Percentiles rank a stretch among this genome's conserved stretches.
Conservation (phyloP, 768 basidiomycete species). For the Coprinopsis sp. region DNA sequence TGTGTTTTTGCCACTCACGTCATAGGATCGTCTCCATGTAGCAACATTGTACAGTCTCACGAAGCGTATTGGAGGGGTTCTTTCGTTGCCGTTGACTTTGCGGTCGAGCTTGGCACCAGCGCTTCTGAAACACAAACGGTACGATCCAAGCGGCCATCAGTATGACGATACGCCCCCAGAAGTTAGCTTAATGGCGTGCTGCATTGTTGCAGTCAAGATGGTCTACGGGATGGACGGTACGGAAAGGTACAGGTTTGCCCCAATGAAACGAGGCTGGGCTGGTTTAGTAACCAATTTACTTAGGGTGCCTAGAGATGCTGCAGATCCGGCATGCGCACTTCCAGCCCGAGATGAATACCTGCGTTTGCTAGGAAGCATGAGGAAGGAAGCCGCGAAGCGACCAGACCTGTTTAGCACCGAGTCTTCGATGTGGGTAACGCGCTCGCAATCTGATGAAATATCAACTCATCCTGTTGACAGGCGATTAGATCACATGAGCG, state of each 20-base stretch:
- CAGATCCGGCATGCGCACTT: constrained; percentile 60
- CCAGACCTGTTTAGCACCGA: constrained; percentile 39
- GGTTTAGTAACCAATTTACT: constrained; percentile 11
- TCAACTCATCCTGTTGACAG: constrained; percentile 30
- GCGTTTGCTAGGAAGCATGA: constrained; percentile 31
- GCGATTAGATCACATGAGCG: constrained; percentile 47
- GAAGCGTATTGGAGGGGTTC: constrained; percentile 51
- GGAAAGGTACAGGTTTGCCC: constrained; percentile 42
- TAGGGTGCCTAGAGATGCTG: constrained; percentile 39
- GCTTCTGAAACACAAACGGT: constrained; percentile 27
- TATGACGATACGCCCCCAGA: constrained; percentile 69
- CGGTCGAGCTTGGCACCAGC: constrained; percentile 49
- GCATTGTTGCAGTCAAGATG: constrained; percentile 75
- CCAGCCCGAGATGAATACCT: constrained; percentile 50
- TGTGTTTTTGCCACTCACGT: too few species aligned
- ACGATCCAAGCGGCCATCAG: constrained; percentile 43
- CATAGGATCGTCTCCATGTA: constrained; percentile 19
- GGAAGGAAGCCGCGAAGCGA: constrained; percentile 25
- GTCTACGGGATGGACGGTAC: constrained; percentile 79
- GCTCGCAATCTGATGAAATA: neutral
- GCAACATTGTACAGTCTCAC: constrained; percentile 63
- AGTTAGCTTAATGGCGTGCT: constrained; percentile 51
- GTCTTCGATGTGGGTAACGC: constrained; percentile 36
- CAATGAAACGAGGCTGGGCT: constrained; percentile 6
- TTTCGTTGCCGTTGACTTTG: constrained; percentile 57